A percentile compares a stretch with the other conserved stretches of the same genome.
Evolutionary conservation across 2,329 filamentous ascomycete genomes (phyloP).

Genomic region (Ramichloridium luteum): DNA sequence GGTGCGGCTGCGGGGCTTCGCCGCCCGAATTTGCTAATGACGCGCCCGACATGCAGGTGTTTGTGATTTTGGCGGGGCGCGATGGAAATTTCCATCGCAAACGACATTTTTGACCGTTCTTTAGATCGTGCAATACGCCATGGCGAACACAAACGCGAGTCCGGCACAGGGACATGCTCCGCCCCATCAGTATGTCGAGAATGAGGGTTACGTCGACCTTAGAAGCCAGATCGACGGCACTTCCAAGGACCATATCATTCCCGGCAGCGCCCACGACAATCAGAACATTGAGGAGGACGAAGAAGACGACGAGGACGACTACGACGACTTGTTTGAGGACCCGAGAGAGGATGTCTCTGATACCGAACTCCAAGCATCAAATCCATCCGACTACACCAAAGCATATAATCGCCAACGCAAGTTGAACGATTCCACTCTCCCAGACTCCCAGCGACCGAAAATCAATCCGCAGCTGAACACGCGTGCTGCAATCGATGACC

Average conservation of each 20-base stretch:
- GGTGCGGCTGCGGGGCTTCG: too few species aligned
- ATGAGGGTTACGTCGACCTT: constrained; percentile 21
- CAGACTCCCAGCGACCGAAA: constrained; percentile 47
- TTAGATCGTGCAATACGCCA: not conserved
- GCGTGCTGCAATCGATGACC: constrained; percentile 68
- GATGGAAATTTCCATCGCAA: too few species aligned
- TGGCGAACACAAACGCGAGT: not conserved
- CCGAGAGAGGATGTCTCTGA: constrained; percentile 53
- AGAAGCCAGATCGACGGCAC: constrained; percentile 6
- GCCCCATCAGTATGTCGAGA: constrained; percentile 21
- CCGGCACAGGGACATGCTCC: constrained; percentile 8
- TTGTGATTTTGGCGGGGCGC: too few species aligned
- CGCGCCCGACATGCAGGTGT: too few species aligned
- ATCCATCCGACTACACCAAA: constrained; percentile 62
- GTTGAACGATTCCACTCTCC: constrained; percentile 43
- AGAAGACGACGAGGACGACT: constrained; percentile 33
- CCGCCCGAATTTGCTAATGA: too few species aligned
- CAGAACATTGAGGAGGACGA: constrained; percentile 10
- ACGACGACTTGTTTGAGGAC: constrained; percentile 48
- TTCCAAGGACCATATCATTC: constrained; percentile 14
- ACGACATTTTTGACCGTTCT: too few species aligned
- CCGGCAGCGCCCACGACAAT: constrained; percentile 16
- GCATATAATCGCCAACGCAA: constrained; percentile 76
- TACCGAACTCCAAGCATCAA: constrained; percentile 44
- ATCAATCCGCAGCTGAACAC: constrained; percentile 74